phyloP scores from a whole-genome alignment of 352 stramenopile species.

The Phytopythium montanum region DNA sequence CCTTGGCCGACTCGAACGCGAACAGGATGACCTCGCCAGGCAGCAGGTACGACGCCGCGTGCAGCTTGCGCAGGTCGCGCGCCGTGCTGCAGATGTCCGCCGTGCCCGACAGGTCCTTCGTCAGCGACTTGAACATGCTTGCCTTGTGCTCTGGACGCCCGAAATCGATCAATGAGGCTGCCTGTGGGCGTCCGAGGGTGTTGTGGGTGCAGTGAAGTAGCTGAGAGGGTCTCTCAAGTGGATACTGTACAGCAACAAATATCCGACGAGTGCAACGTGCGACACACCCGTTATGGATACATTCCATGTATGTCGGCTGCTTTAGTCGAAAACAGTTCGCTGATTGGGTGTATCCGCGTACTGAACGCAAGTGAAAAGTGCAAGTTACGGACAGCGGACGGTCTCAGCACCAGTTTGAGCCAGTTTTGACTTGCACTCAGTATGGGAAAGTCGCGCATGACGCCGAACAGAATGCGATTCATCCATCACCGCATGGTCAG shows the following conservation, averaged over 20 bases:
- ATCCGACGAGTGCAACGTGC: not conserved
- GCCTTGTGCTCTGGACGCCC: not conserved
- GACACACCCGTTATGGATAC: not conserved
- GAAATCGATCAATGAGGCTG: not conserved
- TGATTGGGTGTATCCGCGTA: not conserved
- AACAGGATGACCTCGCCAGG: slow-evolving; percentile 44
- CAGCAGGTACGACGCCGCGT: slow-evolving; percentile 29
- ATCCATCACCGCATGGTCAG: too few species aligned
- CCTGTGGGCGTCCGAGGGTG: not conserved
- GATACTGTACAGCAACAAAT: too few species aligned
- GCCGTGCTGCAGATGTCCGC: slow-evolving; percentile 48
- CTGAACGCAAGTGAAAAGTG: too few species aligned
- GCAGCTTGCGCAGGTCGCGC: slow-evolving; percentile 24
- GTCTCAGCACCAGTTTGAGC: too few species aligned
- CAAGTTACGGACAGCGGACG: too few species aligned
- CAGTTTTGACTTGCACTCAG: too few species aligned
- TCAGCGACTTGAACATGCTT: slow-evolving; percentile 43
- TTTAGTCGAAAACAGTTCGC: not conserved
- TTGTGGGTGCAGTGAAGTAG: not conserved
- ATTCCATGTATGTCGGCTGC: not conserved
- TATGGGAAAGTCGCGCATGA: too few species aligned
- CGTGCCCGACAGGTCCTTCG: slow-evolving; percentile 45
- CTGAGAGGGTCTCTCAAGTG: not conserved
- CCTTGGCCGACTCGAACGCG: slow-evolving; percentile 50
- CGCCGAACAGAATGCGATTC: too few species aligned